phyloP scores from a whole-genome alignment of 768 basidiomycete genomes.

The Leccinellum albellum region DNA sequence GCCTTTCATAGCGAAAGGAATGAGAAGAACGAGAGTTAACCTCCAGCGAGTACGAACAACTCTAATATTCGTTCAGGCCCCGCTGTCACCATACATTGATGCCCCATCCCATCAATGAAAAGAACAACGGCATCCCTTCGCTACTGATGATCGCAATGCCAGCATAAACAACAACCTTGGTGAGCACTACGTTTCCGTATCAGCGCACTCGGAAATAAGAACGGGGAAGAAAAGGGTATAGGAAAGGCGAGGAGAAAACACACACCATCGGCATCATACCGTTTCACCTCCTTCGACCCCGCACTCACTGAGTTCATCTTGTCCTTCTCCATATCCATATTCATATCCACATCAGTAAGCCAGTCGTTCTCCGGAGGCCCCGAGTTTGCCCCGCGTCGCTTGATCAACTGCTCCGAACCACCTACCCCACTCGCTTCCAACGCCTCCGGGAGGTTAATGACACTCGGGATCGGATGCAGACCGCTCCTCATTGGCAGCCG shows the following conservation, averaged over 20 bases:
- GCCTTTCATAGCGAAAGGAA: not conserved
- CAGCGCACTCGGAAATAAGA: not conserved
- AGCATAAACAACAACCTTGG: constrained; percentile 86
- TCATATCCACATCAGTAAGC: constrained; percentile 25
- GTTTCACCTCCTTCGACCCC: constrained; percentile 42
- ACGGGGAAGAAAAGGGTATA: not conserved
- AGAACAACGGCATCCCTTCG: constrained; percentile 62
- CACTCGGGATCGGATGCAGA: constrained; percentile 75
- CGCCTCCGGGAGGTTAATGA: constrained; percentile 68
- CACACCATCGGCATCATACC: constrained; percentile 86
- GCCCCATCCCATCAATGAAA: constrained; percentile 69
- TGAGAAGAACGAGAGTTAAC: not conserved
- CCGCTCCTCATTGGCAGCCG: constrained; percentile 56
- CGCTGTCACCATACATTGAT: constrained; percentile 36
- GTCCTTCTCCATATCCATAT: constrained; percentile 33
- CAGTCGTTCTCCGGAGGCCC: constrained; percentile 19
- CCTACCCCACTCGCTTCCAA: constrained; percentile 39
- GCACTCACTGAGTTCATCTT: constrained; percentile 20
- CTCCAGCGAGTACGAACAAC: not conserved
- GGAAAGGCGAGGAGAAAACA: constrained; percentile 22
- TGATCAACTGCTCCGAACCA: constrained; percentile 34
- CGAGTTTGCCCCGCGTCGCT: constrained; percentile 21
- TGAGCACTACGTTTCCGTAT: constrained; percentile 54
- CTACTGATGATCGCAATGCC: constrained; percentile 75
- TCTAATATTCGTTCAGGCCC: not conserved